Evolutionary conservation across 2,329 filamentous ascomycete genomes (phyloP).

Genomic region (Colletotrichum sidae): DNA sequence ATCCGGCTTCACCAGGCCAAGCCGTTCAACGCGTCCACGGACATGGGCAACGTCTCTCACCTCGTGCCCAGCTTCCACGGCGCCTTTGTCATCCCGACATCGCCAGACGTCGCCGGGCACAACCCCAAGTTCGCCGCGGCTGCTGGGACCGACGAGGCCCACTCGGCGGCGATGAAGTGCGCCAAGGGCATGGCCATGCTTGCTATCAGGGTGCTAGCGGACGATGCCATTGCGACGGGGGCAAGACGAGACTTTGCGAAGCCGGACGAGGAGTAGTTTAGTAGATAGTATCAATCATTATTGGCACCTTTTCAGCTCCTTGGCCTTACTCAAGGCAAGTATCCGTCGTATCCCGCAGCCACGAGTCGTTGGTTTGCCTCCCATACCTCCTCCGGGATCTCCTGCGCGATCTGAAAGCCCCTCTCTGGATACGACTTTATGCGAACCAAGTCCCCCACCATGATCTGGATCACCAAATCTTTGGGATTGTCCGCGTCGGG

Average conservation of each 20-base stretch:
- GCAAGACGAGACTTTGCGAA: slow-evolving; percentile 23
- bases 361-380: slow-evolving; percentile 54
- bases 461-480: slow-evolving; percentile 56
- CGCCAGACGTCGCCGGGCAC: slow-evolving; percentile 50
- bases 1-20: slow-evolving; percentile 50
- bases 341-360: slow-evolving; percentile 50
- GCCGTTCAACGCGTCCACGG: slow-evolving; percentile 55
- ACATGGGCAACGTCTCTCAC: slow-evolving; percentile 65
- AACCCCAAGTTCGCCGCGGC: slow-evolving; percentile 56
- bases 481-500: slow-evolving; percentile 54
- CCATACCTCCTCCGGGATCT: slow-evolving; percentile 56
- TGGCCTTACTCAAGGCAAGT: slow-evolving; percentile 44
- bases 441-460: slow-evolving; percentile 57
- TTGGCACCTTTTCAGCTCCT: too few species aligned
- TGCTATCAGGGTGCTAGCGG: slow-evolving; percentile 46
- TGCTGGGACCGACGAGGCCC: slow-evolving; percentile 53
- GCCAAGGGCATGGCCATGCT: slow-evolving; percentile 58
- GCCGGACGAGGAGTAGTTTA: slow-evolving; percentile 6
- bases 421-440: slow-evolving; percentile 55
- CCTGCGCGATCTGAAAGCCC: slow-evolving; percentile 57
- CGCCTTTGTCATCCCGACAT: slow-evolving; percentile 57
- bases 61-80: slow-evolving; percentile 60
- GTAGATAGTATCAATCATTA: neutral
- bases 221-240: slow-evolving; percentile 34
- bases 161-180: slow-evolving; percentile 54